Percentiles rank a stretch among this genome's conserved stretches.
Conservation (phyloP, 192 early-diverging fungal species). For the Dimargaris xerosporica region DNA sequence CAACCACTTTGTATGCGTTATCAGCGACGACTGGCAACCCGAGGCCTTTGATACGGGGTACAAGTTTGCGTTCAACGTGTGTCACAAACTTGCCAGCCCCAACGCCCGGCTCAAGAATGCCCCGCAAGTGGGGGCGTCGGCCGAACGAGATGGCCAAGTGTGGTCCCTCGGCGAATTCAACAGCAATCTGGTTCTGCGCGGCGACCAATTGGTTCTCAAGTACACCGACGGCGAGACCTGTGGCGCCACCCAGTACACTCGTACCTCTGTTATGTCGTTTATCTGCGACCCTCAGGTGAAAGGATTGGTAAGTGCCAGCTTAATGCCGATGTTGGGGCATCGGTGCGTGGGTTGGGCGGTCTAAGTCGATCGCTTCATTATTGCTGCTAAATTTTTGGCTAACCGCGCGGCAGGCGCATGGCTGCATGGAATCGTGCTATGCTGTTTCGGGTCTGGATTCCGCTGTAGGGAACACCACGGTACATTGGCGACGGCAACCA, state of each 20-base stretch:
- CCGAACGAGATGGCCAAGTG: constrained; percentile 13
- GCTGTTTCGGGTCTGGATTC: no score
- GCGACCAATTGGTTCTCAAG: constrained; percentile 23
- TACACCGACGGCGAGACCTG: constrained; percentile 26
- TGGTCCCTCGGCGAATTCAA: constrained; percentile 18
- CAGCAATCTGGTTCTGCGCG: constrained; percentile 17
- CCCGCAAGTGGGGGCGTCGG: constrained; percentile 12
- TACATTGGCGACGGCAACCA: constrained; percentile 25
- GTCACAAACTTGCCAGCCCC: constrained; percentile 14
- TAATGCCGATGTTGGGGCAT: no score
- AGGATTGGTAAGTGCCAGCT: no score
- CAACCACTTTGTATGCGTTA: no score
- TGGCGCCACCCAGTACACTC: constrained; percentile 14
- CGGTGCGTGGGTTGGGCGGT: no score
- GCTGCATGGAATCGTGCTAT: no score
- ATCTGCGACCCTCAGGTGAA: constrained; percentile 19
- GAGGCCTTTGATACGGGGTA: constrained; percentile 20
- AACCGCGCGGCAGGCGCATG: no score
- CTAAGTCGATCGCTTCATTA: no score
- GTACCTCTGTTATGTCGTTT: constrained; percentile 23
- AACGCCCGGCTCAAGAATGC: constrained; percentile 8
- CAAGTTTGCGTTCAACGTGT: constrained; percentile 24
- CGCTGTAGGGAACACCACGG: constrained; percentile 25
- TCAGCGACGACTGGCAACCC: constrained; percentile 14
- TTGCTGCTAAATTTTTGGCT: no score